Evolutionary conservation across 495 filamentous ascomycete species (phyloP).

Genomic region (Aspergillus ellipticus): DNA sequence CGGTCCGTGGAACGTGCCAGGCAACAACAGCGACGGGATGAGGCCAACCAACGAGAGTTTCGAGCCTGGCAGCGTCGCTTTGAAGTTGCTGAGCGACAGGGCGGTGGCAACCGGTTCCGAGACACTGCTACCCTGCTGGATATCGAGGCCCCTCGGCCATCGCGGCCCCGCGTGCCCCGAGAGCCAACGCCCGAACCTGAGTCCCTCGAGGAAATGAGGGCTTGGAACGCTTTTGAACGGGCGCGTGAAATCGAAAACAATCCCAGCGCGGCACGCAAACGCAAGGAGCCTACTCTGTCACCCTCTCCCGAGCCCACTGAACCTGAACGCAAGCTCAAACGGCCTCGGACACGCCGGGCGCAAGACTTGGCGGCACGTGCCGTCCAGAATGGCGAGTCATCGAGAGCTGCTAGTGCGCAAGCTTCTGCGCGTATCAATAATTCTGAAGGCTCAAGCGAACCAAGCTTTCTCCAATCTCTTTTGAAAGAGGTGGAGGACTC

Average conservation of each 20-base stretch:
- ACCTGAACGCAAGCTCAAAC: slow-evolving; percentile 76
- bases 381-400: slow-evolving; percentile 44
- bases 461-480: slow-evolving; percentile 75
- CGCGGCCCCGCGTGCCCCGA: slow-evolving; percentile 41
- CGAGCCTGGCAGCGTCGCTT: slow-evolving; percentile 75
- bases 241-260: slow-evolving; percentile 65
- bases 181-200: slow-evolving; percentile 56
- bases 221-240: slow-evolving; percentile 87
- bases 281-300: slow-evolving; percentile 74
- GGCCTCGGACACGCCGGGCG: slow-evolving; percentile 66
- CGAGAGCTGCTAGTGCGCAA: slow-evolving; percentile 33
- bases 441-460: slow-evolving; percentile 38
- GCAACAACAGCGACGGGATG: slow-evolving; percentile 55
- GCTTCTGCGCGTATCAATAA: slow-evolving; percentile 29
- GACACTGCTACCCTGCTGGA: slow-evolving; percentile 55
- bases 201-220: slow-evolving; percentile 72
- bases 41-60: slow-evolving; percentile 63
- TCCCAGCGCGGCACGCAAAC: slow-evolving; percentile 57
- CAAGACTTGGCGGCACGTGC: slow-evolving; percentile 45
- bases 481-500: slow-evolving; percentile 83
- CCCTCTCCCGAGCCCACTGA: slow-evolving; percentile 59
- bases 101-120: slow-evolving; percentile 67
- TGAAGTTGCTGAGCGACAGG: slow-evolving; percentile 73
- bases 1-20: slow-evolving; percentile 42
- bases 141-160: slow-evolving; percentile 43